A percentile compares a stretch with the other conserved stretches of the same genome.
Evolutionary conservation across 208 protist species (phyloP).

Genomic region (Acanthamoeba healyi): DNA sequence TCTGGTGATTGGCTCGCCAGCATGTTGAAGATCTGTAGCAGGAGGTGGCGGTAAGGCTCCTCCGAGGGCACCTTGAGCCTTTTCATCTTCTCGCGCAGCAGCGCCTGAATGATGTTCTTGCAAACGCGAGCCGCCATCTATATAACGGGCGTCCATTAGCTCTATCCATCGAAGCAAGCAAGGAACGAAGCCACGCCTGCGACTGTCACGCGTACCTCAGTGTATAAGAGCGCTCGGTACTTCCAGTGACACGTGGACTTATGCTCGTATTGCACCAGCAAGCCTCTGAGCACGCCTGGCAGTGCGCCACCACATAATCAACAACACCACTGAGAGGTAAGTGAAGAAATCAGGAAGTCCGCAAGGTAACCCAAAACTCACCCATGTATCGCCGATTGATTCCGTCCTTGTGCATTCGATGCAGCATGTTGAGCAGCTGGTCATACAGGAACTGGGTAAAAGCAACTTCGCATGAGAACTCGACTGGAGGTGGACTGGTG

Average conservation of each 20-base stretch:
- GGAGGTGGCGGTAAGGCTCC: conserved; percentile 72
- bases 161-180: too few relatives aligned
- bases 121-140: conserved; percentile 65
- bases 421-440: conserved; percentile 56
- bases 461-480: too few relatives aligned
- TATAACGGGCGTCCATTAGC: not conserved
- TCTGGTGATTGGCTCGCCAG: conserved; percentile 17
- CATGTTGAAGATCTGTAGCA: conserved; percentile 73
- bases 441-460: conserved; percentile 27
- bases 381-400: conserved; percentile 66
- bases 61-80: conserved; percentile 67
- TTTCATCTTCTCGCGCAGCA: conserved; percentile 77
- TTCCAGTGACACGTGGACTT: conserved; percentile 18
- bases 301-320: too few relatives aligned
- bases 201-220: conserved; percentile 57
- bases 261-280: conserved; percentile 3
- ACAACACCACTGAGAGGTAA: too few relatives aligned
- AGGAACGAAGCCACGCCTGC: too few relatives aligned
- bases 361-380: too few relatives aligned
- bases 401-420: conserved; percentile 70
- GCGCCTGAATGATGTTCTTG: conserved; percentile 61
- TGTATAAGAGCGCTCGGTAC: conserved; percentile 39
- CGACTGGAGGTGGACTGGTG: too few relatives aligned
- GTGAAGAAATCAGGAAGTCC: too few relatives aligned
- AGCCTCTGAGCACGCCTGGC: not conserved